Evolutionary conservation across 169 alveolate genomes (phyloP).

Genomic region (Eimeria acervulina): DNA sequence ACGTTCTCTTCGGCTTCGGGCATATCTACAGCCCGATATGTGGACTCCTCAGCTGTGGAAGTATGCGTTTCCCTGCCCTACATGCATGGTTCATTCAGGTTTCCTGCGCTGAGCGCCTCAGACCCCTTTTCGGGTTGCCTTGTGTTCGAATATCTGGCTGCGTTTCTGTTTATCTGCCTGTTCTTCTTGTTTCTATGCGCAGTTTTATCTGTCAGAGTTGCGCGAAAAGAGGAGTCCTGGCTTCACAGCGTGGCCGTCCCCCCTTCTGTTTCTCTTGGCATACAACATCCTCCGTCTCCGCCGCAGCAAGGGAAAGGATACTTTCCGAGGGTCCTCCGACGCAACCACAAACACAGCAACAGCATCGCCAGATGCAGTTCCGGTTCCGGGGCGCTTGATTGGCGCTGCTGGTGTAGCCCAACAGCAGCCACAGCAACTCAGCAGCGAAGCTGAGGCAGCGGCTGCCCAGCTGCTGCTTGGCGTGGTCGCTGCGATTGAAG

Average conservation of each 20-base stretch:
- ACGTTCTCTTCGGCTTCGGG: constrained; percentile 8
- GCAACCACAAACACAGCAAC: background rate
- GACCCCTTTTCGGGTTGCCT: background rate
- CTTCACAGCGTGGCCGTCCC: constrained; percentile 30
- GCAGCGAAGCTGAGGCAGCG: constrained; percentile 60
- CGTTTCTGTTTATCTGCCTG: constrained; percentile 19
- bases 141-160: background rate
- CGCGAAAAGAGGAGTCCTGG: background rate
- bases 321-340: background rate
- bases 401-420: background rate
- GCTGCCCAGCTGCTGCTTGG: constrained; percentile 55
- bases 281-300: constrained; percentile 69
- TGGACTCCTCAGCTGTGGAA: constrained; percentile 51
- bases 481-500: constrained; percentile 39
- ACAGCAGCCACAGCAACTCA: constrained; percentile 46
- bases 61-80: background rate
- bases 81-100: background rate
- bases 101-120: background rate
- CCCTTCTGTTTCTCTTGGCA: constrained; percentile 38
- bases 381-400: background rate
- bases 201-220: constrained; percentile 58
- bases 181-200: background rate
- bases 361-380: background rate
- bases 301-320: background rate
- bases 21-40: constrained; percentile 10